Evolutionary conservation across 2,329 filamentous ascomycete species (phyloP).

Genomic region (Ophiostoma sp.): DNA sequence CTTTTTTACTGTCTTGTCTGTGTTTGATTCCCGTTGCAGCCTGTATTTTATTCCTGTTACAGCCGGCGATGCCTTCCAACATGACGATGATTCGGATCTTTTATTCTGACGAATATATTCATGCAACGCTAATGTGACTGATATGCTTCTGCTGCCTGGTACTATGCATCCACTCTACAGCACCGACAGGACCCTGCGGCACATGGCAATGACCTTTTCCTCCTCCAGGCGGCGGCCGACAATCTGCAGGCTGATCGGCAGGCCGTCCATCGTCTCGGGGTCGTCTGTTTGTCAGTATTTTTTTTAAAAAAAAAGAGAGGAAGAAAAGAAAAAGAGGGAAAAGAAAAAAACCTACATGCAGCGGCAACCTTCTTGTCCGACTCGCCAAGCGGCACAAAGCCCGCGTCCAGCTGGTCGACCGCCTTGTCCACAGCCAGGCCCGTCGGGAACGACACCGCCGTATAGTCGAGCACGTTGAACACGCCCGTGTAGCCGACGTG

Average conservation of each 20-base stretch:
- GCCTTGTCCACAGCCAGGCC: constrained; percentile 39
- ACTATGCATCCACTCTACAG: neutral
- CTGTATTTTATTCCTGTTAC: too few species aligned
- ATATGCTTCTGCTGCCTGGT: too few species aligned
- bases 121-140: too few species aligned
- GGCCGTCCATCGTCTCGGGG: constrained; percentile 24
- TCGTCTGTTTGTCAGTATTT: constrained; percentile 21
- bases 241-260: constrained; percentile 33
- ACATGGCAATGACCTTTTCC: constrained; percentile 39
- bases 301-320: too few species aligned
- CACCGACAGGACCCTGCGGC: constrained; percentile 28
- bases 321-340: neutral
- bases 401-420: constrained; percentile 34
- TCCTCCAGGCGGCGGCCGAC: constrained; percentile 41
- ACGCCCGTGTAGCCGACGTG: constrained; percentile 49
- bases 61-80: too few species aligned
- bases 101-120: too few species aligned
- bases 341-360: constrained; percentile 40
- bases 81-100: too few species aligned
- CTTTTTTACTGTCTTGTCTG: too few species aligned
- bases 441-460: constrained; percentile 44
- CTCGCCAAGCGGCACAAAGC: constrained; percentile 36
- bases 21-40: too few species aligned
- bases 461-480: constrained; percentile 47
- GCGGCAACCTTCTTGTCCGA: constrained; percentile 38